Conservation (phyloP, 2,329 filamentous ascomycete species). For the Fusarium annulatum region DNA sequence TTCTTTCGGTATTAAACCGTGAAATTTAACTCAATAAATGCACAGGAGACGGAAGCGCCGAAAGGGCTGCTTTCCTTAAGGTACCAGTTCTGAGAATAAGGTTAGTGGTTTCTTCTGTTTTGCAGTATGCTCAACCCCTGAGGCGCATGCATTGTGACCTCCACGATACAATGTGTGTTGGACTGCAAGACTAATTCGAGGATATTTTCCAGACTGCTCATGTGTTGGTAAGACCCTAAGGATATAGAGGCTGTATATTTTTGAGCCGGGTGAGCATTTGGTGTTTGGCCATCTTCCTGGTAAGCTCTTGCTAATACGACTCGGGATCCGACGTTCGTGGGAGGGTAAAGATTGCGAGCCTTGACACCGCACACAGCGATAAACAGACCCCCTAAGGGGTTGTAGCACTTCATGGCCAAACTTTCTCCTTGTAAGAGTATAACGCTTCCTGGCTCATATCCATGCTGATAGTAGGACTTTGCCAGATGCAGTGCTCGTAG, state of each 20-base stretch:
- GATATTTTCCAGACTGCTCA: neutral
- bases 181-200: neutral
- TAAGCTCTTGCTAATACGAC: slow-evolving; percentile 1
- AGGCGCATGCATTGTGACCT: neutral
- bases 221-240: neutral
- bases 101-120: neutral
- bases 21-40: neutral
- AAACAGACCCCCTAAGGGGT: neutral
- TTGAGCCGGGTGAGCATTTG: neutral
- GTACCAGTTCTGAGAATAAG: neutral
- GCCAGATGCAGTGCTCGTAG: neutral
- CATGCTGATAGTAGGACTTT: neutral
- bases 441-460: neutral
- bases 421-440: neutral
- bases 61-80: neutral
- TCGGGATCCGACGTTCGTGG: slow-evolving; percentile 3
- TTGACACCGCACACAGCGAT: neutral
- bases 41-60: neutral
- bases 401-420: neutral
- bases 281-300: neutral
- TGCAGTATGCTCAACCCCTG: neutral
- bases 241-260: neutral
- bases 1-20: neutral
- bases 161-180: neutral
- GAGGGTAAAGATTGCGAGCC: neutral